These are phyloP conservation scores for Colletotrichum sp. DNA, from an alignment of 2,329 filamentous ascomycete species.

Conservation along the genomic window DNA sequence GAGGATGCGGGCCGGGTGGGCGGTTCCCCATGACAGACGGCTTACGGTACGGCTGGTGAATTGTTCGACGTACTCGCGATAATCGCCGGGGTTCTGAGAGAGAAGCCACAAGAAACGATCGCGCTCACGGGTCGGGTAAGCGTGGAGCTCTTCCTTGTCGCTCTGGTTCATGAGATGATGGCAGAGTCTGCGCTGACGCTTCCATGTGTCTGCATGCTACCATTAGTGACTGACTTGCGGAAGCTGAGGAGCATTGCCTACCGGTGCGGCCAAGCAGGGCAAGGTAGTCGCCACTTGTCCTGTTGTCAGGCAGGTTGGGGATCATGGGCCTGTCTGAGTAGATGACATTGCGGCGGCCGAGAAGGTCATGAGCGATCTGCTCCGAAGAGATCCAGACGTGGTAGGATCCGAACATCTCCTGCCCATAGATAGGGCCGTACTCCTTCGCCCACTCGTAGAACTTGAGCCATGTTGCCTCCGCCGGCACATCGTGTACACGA, in stretches of 20 bases:
- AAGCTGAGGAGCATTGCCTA: slow-evolving; percentile 15
- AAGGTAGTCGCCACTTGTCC: slow-evolving; percentile 51
- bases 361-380: slow-evolving; percentile 47
- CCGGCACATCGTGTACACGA: slow-evolving; percentile 49
- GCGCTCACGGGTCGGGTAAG: slow-evolving; percentile 48
- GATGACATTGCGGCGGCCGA: slow-evolving; percentile 43
- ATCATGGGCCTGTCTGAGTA: slow-evolving; percentile 55
- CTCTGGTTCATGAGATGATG: slow-evolving; percentile 47
- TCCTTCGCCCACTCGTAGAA: slow-evolving; percentile 52
- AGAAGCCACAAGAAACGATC: slow-evolving; percentile 51
- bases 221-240: neutral
- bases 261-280: slow-evolving; percentile 49
- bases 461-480: slow-evolving; percentile 48
- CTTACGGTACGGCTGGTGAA: slow-evolving; percentile 52
- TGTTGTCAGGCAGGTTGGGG: slow-evolving; percentile 51
- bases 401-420: slow-evolving; percentile 48
- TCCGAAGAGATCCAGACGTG: slow-evolving; percentile 56
- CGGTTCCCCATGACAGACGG: slow-evolving; percentile 50
- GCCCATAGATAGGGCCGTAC: slow-evolving; percentile 53
- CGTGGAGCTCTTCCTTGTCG: slow-evolving; percentile 40
- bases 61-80: slow-evolving; percentile 51
- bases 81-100: slow-evolving; percentile 41
- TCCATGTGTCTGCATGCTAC: slow-evolving; percentile 46
- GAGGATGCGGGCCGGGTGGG: slow-evolving; percentile 42
- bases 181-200: slow-evolving; percentile 51